Evolutionary conservation across 1,139 yeast species (phyloP).

Genomic region (Ashbya aceris): DNA sequence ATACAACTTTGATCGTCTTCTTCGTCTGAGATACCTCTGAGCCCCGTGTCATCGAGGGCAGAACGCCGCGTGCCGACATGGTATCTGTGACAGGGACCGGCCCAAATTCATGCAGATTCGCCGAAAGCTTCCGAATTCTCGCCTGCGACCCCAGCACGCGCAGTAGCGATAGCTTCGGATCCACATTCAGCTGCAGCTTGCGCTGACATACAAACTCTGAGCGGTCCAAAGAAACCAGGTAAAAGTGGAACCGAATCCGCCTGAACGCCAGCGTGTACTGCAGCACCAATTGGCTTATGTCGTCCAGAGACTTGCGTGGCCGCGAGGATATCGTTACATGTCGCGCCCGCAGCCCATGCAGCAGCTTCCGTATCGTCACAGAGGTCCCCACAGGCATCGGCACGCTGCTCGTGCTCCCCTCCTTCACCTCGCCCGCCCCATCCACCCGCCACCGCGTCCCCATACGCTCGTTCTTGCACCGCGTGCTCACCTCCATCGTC

Average conservation of each 20-base stretch:
- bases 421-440: constrained; percentile 24
- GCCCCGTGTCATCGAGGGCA: neutral
- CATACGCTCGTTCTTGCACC: constrained; percentile 24
- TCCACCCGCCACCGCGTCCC: constrained; percentile 34
- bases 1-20: constrained; percentile 18
- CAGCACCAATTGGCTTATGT: constrained; percentile 24
- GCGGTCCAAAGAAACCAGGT: constrained; percentile 4
- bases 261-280: constrained; percentile 30
- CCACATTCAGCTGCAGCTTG: constrained; percentile 17
- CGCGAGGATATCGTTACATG: constrained; percentile 26
- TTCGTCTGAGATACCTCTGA: neutral
- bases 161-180: constrained; percentile 14
- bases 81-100: neutral
- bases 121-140: neutral
- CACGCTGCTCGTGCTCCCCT: constrained; percentile 13
- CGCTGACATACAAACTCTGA: constrained; percentile 5
- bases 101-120: neutral
- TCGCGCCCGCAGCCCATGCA: constrained; percentile 33
- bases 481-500: constrained; percentile 30
- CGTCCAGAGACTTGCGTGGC: constrained; percentile 21
- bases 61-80: neutral
- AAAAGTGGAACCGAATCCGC: constrained; percentile 27
- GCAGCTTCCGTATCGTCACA: constrained; percentile 29
- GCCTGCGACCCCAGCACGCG: constrained; percentile 13
- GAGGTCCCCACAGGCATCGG: constrained; percentile 33